Conservation (phyloP, 257 asterid genomes). For the Forsythia suspensa region DNA sequence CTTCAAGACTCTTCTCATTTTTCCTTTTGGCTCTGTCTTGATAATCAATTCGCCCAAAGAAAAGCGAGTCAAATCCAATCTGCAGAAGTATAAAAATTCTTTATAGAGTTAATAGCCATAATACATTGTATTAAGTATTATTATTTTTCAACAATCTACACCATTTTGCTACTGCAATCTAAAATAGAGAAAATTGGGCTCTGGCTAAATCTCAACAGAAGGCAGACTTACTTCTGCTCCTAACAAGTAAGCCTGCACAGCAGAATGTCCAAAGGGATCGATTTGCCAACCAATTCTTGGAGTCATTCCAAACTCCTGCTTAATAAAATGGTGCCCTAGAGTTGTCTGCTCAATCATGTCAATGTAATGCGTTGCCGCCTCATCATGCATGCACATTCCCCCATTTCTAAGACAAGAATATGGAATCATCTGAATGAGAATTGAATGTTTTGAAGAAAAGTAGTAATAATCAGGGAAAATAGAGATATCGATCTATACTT, state of each 20-base stretch:
- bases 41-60: constrained; percentile 52
- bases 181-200: constrained; percentile 2
- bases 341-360: constrained; percentile 58
- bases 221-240: constrained; percentile 43
- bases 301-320: constrained; percentile 39
- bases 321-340: constrained; percentile 40
- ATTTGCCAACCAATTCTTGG: constrained; percentile 55
- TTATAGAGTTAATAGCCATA: neutral
- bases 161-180: constrained; percentile 3
- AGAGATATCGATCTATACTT: neutral
- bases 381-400: constrained; percentile 59
- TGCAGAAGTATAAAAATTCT: constrained; percentile 18
- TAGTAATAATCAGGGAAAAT: neutral
- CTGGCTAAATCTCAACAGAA: neutral
- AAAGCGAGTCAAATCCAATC: constrained; percentile 50
- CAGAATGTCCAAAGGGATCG: constrained; percentile 59
- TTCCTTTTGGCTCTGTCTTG: constrained; percentile 45
- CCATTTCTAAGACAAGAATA: constrained; percentile 38
- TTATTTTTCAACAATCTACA: constrained; percentile 6
- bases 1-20: constrained; percentile 36
- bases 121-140: neutral
- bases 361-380: constrained; percentile 49
- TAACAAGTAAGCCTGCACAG: constrained; percentile 49
- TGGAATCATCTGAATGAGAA: neutral
- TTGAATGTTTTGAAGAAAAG: neutral